Conservation (phyloP, 805 yeast genomes). For the Lipomyces spencermartinsiae region DNA sequence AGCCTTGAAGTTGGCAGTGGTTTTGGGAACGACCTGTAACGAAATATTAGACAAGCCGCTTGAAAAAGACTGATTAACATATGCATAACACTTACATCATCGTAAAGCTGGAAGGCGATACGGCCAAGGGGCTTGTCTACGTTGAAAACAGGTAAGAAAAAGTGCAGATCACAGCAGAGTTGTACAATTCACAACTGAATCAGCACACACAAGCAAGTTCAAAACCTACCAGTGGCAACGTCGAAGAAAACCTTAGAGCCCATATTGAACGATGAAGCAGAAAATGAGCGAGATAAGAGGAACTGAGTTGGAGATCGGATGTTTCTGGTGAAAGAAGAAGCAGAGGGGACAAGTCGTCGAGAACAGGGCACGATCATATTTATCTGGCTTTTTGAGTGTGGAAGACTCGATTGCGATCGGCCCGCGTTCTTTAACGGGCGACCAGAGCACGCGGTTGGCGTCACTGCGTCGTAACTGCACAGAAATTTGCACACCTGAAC, state of each 20-base stretch:
- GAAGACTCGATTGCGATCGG: not conserved
- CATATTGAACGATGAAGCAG: constrained; percentile 49
- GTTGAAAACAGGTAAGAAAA: constrained; percentile 1
- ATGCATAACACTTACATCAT: constrained; percentile 64
- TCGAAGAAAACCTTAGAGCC: constrained; percentile 76
- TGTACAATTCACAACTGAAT: not conserved
- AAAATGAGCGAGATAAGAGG: constrained; percentile 18
- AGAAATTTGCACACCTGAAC: not conserved
- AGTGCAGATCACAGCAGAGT: not conserved
- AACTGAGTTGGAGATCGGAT: constrained; percentile 13
- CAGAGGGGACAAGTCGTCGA: constrained; percentile 16
- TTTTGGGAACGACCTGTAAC: constrained; percentile 66
- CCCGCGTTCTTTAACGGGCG: not conserved
- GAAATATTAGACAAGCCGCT: constrained; percentile 58
- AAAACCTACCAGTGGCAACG: constrained; percentile 66
- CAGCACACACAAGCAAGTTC: not conserved
- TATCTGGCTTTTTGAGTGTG: not conserved
- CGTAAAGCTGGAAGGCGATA: constrained; percentile 84
- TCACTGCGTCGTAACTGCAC: not conserved
- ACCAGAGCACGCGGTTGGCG: not conserved
- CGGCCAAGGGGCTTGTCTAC: constrained; percentile 73
- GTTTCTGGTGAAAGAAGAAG: constrained; percentile 6
- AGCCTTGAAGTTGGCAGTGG: constrained; percentile 87
- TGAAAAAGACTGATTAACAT: not conserved
- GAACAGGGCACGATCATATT: constrained; percentile 5